Base-by-base conservation (phyloP, 192 early-diverging fungal species). In the Phycomyces blakesleeanus region DNA sequence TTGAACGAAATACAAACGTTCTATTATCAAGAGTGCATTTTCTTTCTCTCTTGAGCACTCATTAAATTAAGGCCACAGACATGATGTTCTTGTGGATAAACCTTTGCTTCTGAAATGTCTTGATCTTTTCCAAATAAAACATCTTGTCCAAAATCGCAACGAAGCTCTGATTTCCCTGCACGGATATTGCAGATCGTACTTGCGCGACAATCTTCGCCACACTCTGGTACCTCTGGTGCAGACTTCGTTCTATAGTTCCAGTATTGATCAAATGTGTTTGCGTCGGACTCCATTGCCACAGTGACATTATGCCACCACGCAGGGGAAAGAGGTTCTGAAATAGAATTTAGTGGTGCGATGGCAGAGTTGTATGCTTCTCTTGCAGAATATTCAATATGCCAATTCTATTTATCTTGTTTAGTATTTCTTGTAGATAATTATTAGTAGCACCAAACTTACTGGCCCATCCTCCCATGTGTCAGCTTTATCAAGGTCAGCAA, bases 301-400 rank as follows among this genome's bases (percentile, higher is more conserved):
- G 81, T 82, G 9, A 82, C 77, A 24, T 79, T 72, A 37, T 82
- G 81, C 81, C 81, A 82, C 81, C 81, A 82, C 25, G 59, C 63
- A 0, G 81, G 67, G 8, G 68, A 64, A 21, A 83, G 56, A 4
- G 81, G 78, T 0, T 34, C 18, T 11, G 42, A 59, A 5, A 57
- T 51, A 21, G 57, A 62, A 16, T 73, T 53, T 10, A 77, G 59
- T 26, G 20, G 15, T 5, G 64, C 71, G 16, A 18, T 6, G 5
- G 59, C 51, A 22, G 71, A 73, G 15, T 57, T 42, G 38, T 74
- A 82, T 20, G 73, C 69, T 27, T 76, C 54, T 44, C 76, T 64
- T 20, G 81, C 78, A 60, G 76, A 78, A 57, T 83, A 83, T 59
- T 83, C 78, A 26, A 78, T 38, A 57, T 83, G 81, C 81, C 81